These are phyloP conservation scores for Cutaneotrichosporon daszewskae DNA, from an alignment of 1,284 basidiomycete species.

Conservation along the genomic window DNA sequence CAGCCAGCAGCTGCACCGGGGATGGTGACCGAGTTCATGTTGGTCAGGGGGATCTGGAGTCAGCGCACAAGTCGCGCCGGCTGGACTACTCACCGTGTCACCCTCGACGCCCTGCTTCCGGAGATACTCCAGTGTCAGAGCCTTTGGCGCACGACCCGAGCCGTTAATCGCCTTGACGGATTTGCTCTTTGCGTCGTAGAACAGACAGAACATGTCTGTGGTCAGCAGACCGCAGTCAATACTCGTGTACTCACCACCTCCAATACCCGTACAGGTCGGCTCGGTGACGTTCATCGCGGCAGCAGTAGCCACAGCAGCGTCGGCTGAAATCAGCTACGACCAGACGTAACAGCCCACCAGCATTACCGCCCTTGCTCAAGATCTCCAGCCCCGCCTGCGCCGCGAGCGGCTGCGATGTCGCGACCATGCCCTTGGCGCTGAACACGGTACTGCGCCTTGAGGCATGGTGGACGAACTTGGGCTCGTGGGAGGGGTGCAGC, in stretches of 20 bases:
- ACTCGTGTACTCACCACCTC: constrained; percentile 43
- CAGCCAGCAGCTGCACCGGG: constrained; percentile 91
- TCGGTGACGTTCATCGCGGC: constrained; percentile 83
- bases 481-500: constrained; percentile 38
- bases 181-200: constrained; percentile 76
- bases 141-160: constrained; percentile 70
- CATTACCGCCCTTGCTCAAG: constrained; percentile 78
- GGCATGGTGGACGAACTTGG: constrained; percentile 39
- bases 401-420: constrained; percentile 77
- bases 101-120: constrained; percentile 65
- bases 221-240: neutral
- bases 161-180: constrained; percentile 59
- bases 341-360: constrained; percentile 45
- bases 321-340: constrained; percentile 50
- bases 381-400: constrained; percentile 79
- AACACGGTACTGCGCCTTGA: constrained; percentile 26
- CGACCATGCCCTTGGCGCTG: constrained; percentile 79
- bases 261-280: constrained; percentile 51
- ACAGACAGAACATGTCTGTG: constrained; percentile 80
- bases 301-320: constrained; percentile 72
- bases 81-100: constrained; percentile 32
- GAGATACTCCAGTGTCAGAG: constrained; percentile 68
- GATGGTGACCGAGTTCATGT: constrained; percentile 85
- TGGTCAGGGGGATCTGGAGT: constrained; percentile 59
- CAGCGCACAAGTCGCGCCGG: neutral